Base-by-base conservation (phyloP, 805 yeast genomes). In the Metschnikowia corniflorae region DNA sequence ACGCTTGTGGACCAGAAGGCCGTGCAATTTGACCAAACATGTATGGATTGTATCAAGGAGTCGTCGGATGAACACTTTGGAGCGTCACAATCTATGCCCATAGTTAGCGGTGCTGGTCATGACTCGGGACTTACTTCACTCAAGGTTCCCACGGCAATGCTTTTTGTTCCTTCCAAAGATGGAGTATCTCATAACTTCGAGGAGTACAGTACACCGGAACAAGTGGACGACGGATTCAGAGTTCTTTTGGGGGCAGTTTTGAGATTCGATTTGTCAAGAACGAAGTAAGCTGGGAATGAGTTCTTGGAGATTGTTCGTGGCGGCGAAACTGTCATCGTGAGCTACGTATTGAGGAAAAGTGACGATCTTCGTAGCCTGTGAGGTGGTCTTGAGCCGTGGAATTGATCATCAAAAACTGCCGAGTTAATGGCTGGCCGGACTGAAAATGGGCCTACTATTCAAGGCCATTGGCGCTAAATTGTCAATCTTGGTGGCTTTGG, bases 61-160 rank as follows among this genome's bases (percentile, higher is more conserved):
- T 65, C 82, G 14, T 80, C 86, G 1, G 43, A 51, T 14, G 75
- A 68, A 17, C 51, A 74, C 23, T 74, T 70, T 39, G 78, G 79
- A 1, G 57, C 60, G 17, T 69, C 63, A 2, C 54, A 65, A 25
- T 61, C 65, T 8, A 59, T 67, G 26, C 68, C 63, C 25, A 77
- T 80, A 35, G 69, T 71, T 30, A 75, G 82, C 46, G 87, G 89
- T 19, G 86, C 88, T 5, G 86, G 85, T 8, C 89, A 82, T 47
- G 89, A 82, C 51, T 77, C 85, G 6, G 78, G 86, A 47, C 68
- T 73, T 16, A 77, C 82, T 2, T 67, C 75, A 7, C 49, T 61
- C 5, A 64, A 68, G 30, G 71, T 75, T 26, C 88, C 89, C 26
- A 80, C 88, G 0, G 74, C 86, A 2, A 82, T 82, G 87, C 75